A percentile compares a stretch with the other conserved stretches of the same genome.
phyloP scores from a whole-genome alignment of 2,329 filamentous ascomycete species.

The Fusarium sp. region DNA sequence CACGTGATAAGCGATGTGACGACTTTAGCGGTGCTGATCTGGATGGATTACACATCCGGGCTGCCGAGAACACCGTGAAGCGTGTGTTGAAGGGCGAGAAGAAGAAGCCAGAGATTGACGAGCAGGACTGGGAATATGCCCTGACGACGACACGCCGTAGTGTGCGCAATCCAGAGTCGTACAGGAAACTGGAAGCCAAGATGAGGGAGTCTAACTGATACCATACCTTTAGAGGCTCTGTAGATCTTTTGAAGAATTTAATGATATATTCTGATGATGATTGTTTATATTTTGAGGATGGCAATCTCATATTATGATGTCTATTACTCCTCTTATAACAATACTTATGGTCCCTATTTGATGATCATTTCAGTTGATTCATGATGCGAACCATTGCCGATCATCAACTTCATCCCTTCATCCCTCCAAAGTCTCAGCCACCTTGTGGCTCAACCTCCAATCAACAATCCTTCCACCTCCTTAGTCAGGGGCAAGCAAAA shows the following conservation, averaged over 20 bases:
- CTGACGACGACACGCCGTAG: slow-evolving; percentile 62
- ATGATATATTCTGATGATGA: not conserved
- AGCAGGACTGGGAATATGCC: slow-evolving; percentile 65
- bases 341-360: not conserved
- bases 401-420: not conserved
- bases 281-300: not conserved
- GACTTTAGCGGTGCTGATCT: slow-evolving; percentile 81
- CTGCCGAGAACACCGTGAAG: slow-evolving; percentile 62
- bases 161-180: slow-evolving; percentile 60
- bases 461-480: not conserved
- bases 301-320: not conserved
- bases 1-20: slow-evolving; percentile 73
- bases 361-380: not conserved
- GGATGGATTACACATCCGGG: slow-evolving; percentile 59
- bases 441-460: slow-evolving; percentile 17
- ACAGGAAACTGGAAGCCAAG: slow-evolving; percentile 49
- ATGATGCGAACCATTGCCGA: not conserved
- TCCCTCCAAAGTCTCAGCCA: slow-evolving; percentile 6
- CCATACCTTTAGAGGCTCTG: not conserved
- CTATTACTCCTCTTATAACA: not conserved
- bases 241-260: not conserved
- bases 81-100: slow-evolving; percentile 50
- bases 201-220: slow-evolving; percentile 22
- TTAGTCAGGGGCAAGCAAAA: slow-evolving; percentile 17
- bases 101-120: slow-evolving; percentile 43